phyloP scores from a whole-genome alignment of 768 basidiomycete species.

The Tricholoma terreum region DNA sequence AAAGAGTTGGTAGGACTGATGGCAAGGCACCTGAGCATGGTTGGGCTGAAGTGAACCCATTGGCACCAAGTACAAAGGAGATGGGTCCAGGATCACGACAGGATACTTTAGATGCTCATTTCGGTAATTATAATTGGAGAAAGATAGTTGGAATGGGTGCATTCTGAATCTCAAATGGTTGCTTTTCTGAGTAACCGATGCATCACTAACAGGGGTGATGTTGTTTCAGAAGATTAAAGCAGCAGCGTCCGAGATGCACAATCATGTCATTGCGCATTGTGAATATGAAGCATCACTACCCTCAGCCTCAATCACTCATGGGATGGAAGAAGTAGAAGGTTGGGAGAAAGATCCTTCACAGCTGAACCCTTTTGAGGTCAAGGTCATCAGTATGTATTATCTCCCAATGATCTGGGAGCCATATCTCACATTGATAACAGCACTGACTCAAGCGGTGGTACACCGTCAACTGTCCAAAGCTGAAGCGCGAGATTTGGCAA shows the following conservation, averaged over 20 bases:
- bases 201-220: constrained; percentile 4
- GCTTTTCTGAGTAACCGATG: neutral
- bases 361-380: constrained; percentile 10
- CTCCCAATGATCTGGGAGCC: too few relatives aligned
- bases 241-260: constrained; percentile 1
- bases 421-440: neutral
- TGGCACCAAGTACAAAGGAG: too few relatives aligned
- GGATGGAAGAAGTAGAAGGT: constrained; percentile 11
- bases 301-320: neutral
- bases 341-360: constrained; percentile 10
- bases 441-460: constrained; percentile 6
- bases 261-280: constrained; percentile 4
- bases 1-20: constrained; percentile 25
- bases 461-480: constrained; percentile 8
- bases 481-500: constrained; percentile 7
- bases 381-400: neutral
- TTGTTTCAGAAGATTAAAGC: constrained; percentile 6
- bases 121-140: constrained; percentile 24
- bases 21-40: constrained; percentile 33
- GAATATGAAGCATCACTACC: constrained; percentile 8
- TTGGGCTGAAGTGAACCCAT: constrained; percentile 31
- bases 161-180: neutral
- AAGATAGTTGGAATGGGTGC: constrained; percentile 22
- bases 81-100: too few relatives aligned
- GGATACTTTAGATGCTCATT: constrained; percentile 24